phyloP scores from a whole-genome alignment of 1,139 yeast genomes.

The Martiniozyma asiatica region DNA sequence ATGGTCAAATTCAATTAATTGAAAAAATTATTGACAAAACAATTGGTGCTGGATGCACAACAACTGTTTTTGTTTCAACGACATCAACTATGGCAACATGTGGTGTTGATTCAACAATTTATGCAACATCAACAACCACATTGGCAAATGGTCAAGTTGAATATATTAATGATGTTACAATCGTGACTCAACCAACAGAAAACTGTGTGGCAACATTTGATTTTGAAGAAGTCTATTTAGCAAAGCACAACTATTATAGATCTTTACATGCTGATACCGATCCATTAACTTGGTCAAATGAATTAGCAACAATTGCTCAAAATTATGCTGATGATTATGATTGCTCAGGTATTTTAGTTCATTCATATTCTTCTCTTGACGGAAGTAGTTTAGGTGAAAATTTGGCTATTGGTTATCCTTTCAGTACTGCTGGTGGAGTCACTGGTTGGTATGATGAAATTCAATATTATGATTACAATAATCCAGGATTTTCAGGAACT shows the following conservation, averaged over 20 bases:
- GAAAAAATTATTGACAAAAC: background rate
- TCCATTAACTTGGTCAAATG: slow-evolving; percentile 32
- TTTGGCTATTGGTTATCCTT: slow-evolving; percentile 37
- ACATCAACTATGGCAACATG: slow-evolving; percentile 8
- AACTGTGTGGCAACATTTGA: slow-evolving; percentile 17
- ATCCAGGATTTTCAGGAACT: slow-evolving; percentile 13
- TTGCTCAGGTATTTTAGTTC: slow-evolving; percentile 37
- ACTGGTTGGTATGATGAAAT: slow-evolving; percentile 62
- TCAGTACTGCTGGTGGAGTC: slow-evolving; percentile 32
- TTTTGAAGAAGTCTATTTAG: slow-evolving; percentile 24
- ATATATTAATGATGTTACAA: no score
- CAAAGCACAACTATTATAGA: slow-evolving; percentile 37
- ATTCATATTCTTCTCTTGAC: slow-evolving; percentile 37
- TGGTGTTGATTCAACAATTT: slow-evolving; percentile 5
- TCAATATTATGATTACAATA: slow-evolving; percentile 38
- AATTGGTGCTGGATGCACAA: slow-evolving; percentile 5
- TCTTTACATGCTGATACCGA: slow-evolving; percentile 35
- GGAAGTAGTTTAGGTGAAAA: slow-evolving; percentile 44
- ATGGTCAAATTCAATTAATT: no score
- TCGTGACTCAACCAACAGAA: slow-evolving; percentile 15
- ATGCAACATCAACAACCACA: slow-evolving; percentile 12
- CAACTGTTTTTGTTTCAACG: slow-evolving; percentile 13
- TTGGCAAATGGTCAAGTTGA: slow-evolving; percentile 11
- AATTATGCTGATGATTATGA: slow-evolving; percentile 31
- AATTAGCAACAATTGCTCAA: slow-evolving; percentile 36